phyloP scores from a whole-genome alignment of 805 yeast species.

The Ogataea pilisensis region DNA sequence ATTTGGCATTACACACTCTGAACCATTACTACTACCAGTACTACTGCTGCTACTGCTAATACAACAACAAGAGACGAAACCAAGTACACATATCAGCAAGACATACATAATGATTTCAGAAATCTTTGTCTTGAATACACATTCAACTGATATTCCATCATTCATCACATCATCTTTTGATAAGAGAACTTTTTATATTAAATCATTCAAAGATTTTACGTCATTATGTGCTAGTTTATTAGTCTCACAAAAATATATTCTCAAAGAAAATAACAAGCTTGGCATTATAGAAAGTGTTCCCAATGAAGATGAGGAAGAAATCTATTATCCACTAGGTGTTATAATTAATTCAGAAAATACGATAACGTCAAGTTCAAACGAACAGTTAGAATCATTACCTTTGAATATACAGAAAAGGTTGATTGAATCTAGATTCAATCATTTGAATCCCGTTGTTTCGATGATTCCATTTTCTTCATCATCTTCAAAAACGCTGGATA shows the following conservation, averaged over 20 bases:
- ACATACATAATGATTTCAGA: too few species aligned
- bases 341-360: constrained; percentile 14
- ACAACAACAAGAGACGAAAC: too few species aligned
- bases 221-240: constrained; percentile 12
- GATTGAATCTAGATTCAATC: constrained; percentile 24
- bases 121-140: constrained; percentile 6
- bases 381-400: constrained; percentile 6
- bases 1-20: too few species aligned
- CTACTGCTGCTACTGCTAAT: too few species aligned
- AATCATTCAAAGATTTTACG: constrained; percentile 6
- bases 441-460: constrained; percentile 23
- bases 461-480: constrained; percentile 6
- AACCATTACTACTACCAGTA: too few species aligned
- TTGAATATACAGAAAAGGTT: constrained; percentile 7
- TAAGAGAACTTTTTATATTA: constrained; percentile 4
- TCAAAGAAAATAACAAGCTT: constrained; percentile 4
- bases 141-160: constrained; percentile 5
- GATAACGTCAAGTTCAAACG: neutral
- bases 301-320: constrained; percentile 18
- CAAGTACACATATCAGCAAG: too few species aligned
- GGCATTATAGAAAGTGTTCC: constrained; percentile 6
- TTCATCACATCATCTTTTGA: constrained; percentile 8
- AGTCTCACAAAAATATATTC: constrained; percentile 11
- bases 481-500: neutral
- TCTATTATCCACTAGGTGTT: constrained; percentile 20